These are phyloP conservation scores for Salicornia ramosissima DNA, from an alignment of 148 eudicot species.

Conservation along the genomic window DNA sequence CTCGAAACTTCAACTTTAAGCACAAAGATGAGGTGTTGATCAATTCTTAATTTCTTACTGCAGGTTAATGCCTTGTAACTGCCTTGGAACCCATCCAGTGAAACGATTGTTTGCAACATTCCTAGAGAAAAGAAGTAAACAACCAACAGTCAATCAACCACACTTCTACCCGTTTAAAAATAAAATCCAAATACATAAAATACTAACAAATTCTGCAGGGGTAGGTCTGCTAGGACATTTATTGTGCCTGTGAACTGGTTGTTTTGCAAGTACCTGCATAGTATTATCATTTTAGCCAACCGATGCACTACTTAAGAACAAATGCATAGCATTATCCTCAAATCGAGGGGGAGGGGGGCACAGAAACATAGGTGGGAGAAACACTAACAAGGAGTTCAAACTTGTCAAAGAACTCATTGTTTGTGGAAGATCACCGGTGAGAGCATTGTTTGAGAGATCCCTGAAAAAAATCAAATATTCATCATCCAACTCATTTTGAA, in stretches of 20 bases:
- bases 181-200: neutral
- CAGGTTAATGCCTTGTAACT: constrained; percentile 61
- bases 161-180: neutral
- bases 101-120: constrained; percentile 79
- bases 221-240: constrained; percentile 75
- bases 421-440: constrained; percentile 70
- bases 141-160: neutral
- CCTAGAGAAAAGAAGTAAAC: constrained; percentile 33
- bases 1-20: neutral
- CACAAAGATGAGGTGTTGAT: neutral
- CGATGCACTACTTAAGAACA: neutral
- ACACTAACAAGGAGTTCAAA: constrained; percentile 62
- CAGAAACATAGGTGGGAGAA: neutral
- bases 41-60: constrained; percentile 74
- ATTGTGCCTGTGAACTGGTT: constrained; percentile 94
- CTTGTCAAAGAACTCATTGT: constrained; percentile 61
- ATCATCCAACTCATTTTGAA: neutral
- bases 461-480: constrained; percentile 33
- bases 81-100: constrained; percentile 84
- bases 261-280: constrained; percentile 79
- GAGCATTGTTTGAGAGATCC: constrained; percentile 64
- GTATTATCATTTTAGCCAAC: constrained; percentile 8
- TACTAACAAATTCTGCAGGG: constrained; percentile 77
- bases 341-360: neutral
- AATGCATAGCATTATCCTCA: neutral